Conservation (phyloP, 1,139 yeast genomes). For the Hyphopichia wangnamkhiaoensis region DNA sequence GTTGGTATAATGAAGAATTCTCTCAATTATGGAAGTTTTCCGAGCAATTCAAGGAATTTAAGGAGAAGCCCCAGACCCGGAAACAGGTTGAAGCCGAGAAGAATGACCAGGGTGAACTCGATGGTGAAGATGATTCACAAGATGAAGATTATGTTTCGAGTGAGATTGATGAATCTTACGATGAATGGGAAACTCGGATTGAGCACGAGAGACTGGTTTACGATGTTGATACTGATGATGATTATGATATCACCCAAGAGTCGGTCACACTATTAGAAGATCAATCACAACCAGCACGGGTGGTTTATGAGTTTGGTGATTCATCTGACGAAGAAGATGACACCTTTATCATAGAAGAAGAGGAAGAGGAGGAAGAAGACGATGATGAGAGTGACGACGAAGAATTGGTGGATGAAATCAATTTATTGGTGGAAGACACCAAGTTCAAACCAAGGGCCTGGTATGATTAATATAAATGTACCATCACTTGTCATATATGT, state of each 20-base stretch:
- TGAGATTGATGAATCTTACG: constrained; percentile 14
- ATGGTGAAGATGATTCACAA: constrained; percentile 19
- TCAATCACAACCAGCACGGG: constrained; percentile 6
- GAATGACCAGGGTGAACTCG: constrained; percentile 12
- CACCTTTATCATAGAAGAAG: constrained; percentile 23
- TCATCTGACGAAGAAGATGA: constrained; percentile 29
- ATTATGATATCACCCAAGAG: constrained; percentile 14
- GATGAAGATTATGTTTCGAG: constrained; percentile 11
- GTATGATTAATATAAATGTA: constrained; percentile 5
- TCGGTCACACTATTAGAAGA: constrained; percentile 7
- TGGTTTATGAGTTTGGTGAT: constrained; percentile 16
- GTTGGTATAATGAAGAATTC: constrained; percentile 44
- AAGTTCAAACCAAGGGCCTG: constrained; percentile 3
- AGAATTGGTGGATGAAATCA: constrained; percentile 11
- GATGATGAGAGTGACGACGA: constrained; percentile 4
- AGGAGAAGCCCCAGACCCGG: constrained; percentile 11
- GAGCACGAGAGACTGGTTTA: constrained; percentile 18
- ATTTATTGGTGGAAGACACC: background rate
- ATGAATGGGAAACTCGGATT: constrained; percentile 23
- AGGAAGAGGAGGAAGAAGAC: constrained; percentile 20
- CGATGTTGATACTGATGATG: constrained; percentile 13
- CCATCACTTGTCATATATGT: too few species aligned
- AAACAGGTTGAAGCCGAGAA: constrained; percentile 12
- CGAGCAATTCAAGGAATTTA: constrained; percentile 21
- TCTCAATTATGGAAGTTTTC: constrained; percentile 32